Evolutionary conservation across 1,139 yeast species (phyloP), one percentile per base, ranked within the genome.

Genomic region (Taiozyma onychis): DNA sequence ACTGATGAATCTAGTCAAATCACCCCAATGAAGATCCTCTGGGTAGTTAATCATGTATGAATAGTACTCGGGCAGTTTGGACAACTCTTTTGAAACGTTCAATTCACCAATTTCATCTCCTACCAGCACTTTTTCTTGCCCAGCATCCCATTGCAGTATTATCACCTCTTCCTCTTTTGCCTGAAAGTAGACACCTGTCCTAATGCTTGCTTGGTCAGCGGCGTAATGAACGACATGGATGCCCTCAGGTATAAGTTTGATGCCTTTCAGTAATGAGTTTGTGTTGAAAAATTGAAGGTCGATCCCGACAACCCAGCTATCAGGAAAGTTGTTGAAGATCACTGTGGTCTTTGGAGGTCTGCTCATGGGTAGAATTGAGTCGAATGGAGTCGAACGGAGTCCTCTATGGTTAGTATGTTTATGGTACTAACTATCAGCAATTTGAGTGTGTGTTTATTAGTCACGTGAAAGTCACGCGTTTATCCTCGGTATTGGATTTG

Each of bases 181-280:
- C 5, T 57, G 48, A 30, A 70, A 57, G 48, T 55, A 67, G 47
- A 57, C 59, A 0, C 72, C 73, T 9, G 58, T 48, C 24, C 74
- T 54, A 27, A 68, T 53, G 45, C 59, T 58, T 5, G 56, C 48
- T 11, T 52, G 54, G 48, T 64, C 67, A 42, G 53, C 57, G 0
- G 70, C 69, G 67, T 71, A 71, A 51, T 73, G 76, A 16, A 72
- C 54, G 5, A 67, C 56, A 57, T 73, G 77, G 6, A 68, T 44
- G 1, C 76, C 76, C n/a, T 60, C 52, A 2, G 70, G 68, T 16
- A 73, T 60, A 24, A 63, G 59, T 48, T 71, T 71, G 48, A 73
- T 58, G 2, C 77, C 77, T 46, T 54, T 62, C 43, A 72, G 63
- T 13, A 59, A 53, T 1, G 59, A 49, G 18, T 67, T 69, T 3